Conservation (phyloP, 163 green algal species). For the Chlorella variabilis region DNA sequence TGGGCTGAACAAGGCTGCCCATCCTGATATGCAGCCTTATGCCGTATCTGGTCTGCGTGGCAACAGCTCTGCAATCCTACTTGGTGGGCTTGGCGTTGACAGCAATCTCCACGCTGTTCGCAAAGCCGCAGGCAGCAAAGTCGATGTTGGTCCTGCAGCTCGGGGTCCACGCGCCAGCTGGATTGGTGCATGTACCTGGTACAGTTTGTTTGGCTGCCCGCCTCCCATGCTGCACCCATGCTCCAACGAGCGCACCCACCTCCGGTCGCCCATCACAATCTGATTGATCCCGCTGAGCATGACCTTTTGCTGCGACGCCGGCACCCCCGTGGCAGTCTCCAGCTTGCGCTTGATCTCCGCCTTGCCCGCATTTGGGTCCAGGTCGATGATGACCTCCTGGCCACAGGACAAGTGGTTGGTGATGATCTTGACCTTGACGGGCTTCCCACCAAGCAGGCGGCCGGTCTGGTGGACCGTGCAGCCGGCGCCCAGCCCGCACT, state of each 20-base stretch:
- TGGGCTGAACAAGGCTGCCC: no score
- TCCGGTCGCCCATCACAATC: slow-evolving; percentile 77
- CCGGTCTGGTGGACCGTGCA: slow-evolving; percentile 37
- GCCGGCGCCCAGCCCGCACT: slow-evolving; percentile 1
- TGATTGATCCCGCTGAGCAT: slow-evolving; percentile 77
- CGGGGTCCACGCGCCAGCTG: no score
- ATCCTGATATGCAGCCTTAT: no score
- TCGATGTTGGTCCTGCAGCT: slow-evolving; percentile 48
- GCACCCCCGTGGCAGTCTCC: slow-evolving; percentile 60
- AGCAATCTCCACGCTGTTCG: slow-evolving; percentile 49
- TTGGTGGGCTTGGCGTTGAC: slow-evolving; percentile 35
- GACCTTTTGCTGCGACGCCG: slow-evolving; percentile 70
- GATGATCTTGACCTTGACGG: slow-evolving; percentile 60
- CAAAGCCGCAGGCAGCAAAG: slow-evolving; percentile 38
- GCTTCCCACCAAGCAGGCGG: slow-evolving; percentile 46
- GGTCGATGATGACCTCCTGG: slow-evolving; percentile 64
- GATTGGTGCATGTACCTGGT: no score
- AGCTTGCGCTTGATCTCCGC: slow-evolving; percentile 73
- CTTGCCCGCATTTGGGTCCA: slow-evolving; percentile 59
- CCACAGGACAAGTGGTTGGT: slow-evolving; percentile 61
- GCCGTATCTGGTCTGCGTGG: no score
- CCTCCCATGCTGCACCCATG: no score
- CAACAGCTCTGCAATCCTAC: no score
- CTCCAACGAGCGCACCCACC: no score
- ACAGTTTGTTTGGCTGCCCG: no score